Base-by-base conservation (phyloP, 2,329 filamentous ascomycete species). In the Fusarium sp. region DNA sequence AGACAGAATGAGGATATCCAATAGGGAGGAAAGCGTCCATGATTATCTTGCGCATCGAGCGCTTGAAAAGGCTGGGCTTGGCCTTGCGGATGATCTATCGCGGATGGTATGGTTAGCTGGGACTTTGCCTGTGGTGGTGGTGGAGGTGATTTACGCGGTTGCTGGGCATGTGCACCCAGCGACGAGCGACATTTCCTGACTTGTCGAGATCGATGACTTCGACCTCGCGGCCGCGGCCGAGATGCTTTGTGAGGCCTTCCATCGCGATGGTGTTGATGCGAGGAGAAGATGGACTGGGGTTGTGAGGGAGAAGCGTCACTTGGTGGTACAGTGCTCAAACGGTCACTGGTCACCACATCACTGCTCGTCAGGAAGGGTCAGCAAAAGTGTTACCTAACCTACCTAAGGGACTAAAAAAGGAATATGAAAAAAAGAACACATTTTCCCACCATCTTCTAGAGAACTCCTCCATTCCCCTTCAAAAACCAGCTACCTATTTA, bases 1-100 rank as follows among this genome's bases (percentile, higher is more conserved):
- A 96, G 33, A 98, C 95, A 57, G 92, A 96, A 74, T 95, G 90
- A 1, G 95, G 95, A 81, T 92, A 98, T n/a, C 95, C 95, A 2
- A 93, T 91, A 0, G 95, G 95, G 1, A 98, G 87, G 79, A 98
- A 97, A 31, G 95, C 89, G 60, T 81, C 81, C 55, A 57, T 57
- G 6, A 57, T 17, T 24, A 57, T 38, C 55, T 57, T 57, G 11
- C 76, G 69, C 11, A 82, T 58, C 3, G 78, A 81, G 6, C 78
- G 77, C 11, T 75, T 77, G 22, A 81, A 73, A 36, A 77, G 66
- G 36, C 75, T 79, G 10, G 74, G 67, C 22, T 65, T 72, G 3
- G 67, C 63, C 49, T 69, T 75, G 33, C 66, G 69, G 4, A 78
- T 33, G 17, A 80, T 67, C 80, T 81, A 17, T 6, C 5, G 9